Conservation (phyloP, 768 basidiomycete species). For the Lactarius evosmus region DNA sequence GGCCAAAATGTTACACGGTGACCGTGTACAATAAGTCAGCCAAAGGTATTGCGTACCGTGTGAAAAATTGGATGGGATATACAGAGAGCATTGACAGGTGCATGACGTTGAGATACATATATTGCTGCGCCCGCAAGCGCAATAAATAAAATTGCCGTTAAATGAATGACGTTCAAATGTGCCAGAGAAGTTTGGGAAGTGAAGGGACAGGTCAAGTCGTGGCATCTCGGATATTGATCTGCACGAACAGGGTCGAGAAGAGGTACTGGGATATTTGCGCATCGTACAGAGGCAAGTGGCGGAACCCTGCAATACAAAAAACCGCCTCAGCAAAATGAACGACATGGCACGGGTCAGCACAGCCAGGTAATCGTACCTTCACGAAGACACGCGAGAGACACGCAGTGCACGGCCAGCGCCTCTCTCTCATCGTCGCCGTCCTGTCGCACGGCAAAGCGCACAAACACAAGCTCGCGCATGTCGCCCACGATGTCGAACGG, state of each 20-base stretch:
- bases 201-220: neutral
- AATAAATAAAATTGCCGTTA: neutral
- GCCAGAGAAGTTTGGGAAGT: neutral
- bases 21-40: too few species aligned
- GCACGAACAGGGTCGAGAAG: slow-evolving; percentile 91
- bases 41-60: neutral
- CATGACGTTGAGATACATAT: slow-evolving; percentile 9
- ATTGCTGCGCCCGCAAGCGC: neutral
- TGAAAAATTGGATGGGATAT: slow-evolving; percentile 3
- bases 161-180: neutral
- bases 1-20: too few species aligned
- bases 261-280: slow-evolving; percentile 81
- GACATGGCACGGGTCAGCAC: slow-evolving; percentile 23
- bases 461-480: slow-evolving; percentile 82
- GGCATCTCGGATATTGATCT: slow-evolving; percentile 47
- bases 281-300: slow-evolving; percentile 89
- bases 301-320: slow-evolving; percentile 58
- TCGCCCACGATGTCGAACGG: slow-evolving; percentile 74
- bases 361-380: slow-evolving; percentile 52
- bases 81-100: slow-evolving; percentile 1
- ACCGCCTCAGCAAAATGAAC: slow-evolving; percentile 32
- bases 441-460: slow-evolving; percentile 72
- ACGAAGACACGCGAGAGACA: slow-evolving; percentile 65
- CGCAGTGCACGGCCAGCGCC: slow-evolving; percentile 71
- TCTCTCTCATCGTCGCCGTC: slow-evolving; percentile 59